These are phyloP conservation scores for Talaromyces thailandensis DNA, from an alignment of 495 filamentous ascomycete species.

Conservation along the genomic window DNA sequence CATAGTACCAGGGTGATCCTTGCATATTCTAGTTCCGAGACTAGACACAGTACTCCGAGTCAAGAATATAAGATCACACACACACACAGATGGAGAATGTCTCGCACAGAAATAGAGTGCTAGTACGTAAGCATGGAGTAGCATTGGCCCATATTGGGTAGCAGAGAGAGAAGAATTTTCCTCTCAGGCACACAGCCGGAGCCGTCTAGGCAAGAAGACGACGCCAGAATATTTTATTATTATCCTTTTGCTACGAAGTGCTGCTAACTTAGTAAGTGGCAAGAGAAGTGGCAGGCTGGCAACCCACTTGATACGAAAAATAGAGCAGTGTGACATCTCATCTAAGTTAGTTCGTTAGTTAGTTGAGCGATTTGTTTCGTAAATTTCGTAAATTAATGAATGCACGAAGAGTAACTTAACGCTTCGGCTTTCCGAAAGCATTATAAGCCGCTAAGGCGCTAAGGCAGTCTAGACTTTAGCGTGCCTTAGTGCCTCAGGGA, in stretches of 20 bases:
- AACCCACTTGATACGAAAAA: neutral
- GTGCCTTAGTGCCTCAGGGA: neutral
- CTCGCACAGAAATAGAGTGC: neutral
- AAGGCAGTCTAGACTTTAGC: neutral
- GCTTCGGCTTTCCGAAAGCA: neutral
- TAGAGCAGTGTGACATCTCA: neutral
- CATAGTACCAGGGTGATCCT: neutral
- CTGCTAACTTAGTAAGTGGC: too few species aligned
- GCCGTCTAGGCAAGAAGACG: neutral
- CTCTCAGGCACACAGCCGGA: neutral
- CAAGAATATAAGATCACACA: neutral
- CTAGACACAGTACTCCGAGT: neutral
- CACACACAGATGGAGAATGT: too few species aligned
- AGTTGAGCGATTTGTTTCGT: neutral
- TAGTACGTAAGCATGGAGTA: neutral
- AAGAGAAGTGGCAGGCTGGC: neutral
- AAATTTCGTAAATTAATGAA: neutral
- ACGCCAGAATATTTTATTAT: neutral
- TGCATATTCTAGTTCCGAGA: neutral
- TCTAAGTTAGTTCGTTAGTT: neutral
- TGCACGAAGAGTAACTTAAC: neutral
- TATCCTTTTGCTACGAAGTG: neutral
- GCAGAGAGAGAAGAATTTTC: neutral
- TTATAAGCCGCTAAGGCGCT: neutral
- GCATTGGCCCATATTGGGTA: neutral